Base-by-base conservation (phyloP, 495 filamentous ascomycete species). In the Aspergillus campestris region DNA sequence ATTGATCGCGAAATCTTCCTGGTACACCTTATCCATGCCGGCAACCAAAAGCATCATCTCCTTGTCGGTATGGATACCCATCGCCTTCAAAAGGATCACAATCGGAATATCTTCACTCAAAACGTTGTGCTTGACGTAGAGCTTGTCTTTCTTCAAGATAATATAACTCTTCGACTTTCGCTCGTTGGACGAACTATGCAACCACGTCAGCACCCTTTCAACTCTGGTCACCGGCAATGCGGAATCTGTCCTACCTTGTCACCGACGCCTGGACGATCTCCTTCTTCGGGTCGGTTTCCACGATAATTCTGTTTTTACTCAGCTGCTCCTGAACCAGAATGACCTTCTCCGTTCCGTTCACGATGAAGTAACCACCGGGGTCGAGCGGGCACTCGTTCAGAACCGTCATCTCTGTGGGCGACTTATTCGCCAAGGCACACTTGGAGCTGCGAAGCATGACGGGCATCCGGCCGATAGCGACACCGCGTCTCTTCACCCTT, bases 281-380 rank as follows among this genome's bases (percentile, higher is more conserved):
- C 50, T 94, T 95, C 60, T 91, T 90, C 4, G 80, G 76, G 56
- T 92, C 88, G 34, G 83, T 80, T 63, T 99, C 94, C 7, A 99
- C 89, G 58, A 99, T 95, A 47, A 97, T 87, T 69, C 92, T 77
- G 66, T 99, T 99, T 72, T 97, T 97, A 73, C 91, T 97, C 59
- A 97, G 69, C 64, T 97, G 92, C 54, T 99, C 92, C 62, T 97
- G 92, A 31, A 97, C 90, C 10, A 99, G 76, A 58, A 99, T 97
- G 40, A 97, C 92, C 70, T 97, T 97, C 56, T 99, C 92, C 40
- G 86, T 95, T 43, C 92, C 92, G 51, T 95, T 96, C 52, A 98
- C 80, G 53, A 98, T 87, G 58, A 99, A 99, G 63, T 99, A 99
- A 27, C 92, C 92, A 44, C 92, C 92, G 1, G 94, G 92, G 64